These are phyloP conservation scores for Coprinopsis strossmayeri DNA, from an alignment of 768 basidiomycete species.

Conservation along the genomic window DNA sequence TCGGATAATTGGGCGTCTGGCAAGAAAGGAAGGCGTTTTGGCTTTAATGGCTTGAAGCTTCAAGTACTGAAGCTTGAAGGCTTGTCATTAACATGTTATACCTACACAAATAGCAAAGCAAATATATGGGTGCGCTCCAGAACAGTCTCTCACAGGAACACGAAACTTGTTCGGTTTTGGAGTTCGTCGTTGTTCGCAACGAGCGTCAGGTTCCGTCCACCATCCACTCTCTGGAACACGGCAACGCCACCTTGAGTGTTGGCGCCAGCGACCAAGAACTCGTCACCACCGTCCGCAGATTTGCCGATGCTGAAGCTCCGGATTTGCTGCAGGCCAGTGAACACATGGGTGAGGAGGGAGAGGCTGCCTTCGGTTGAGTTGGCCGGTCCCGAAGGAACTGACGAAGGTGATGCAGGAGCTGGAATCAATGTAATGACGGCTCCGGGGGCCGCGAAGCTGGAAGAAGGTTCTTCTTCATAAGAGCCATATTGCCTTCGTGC, in stretches of 20 bases:
- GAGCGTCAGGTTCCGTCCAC: slow-evolving; percentile 45
- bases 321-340: slow-evolving; percentile 37
- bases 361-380: slow-evolving; percentile 10
- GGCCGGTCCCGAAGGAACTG: background rate
- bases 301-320: slow-evolving; percentile 60
- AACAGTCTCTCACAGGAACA: slow-evolving; percentile 22
- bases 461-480: background rate
- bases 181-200: slow-evolving; percentile 51
- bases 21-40: too few relatives aligned
- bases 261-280: slow-evolving; percentile 45
- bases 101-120: too few relatives aligned
- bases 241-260: slow-evolving; percentile 49
- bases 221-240: slow-evolving; percentile 47
- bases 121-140: too few relatives aligned
- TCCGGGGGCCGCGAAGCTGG: background rate
- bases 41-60: too few relatives aligned
- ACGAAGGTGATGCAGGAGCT: background rate
- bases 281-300: slow-evolving; percentile 37
- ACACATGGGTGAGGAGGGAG: slow-evolving; percentile 21
- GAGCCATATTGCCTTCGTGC: slow-evolving; percentile 1
- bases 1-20: too few relatives aligned
- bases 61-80: too few relatives aligned
- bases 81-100: too few relatives aligned
- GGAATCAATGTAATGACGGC: slow-evolving; percentile 3
- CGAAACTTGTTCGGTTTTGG: slow-evolving; percentile 45